Evolutionary conservation across 1,139 yeast species (phyloP), one percentile per base, ranked within the genome.

Genomic region (Suzukiozyma palmioleophila): DNA sequence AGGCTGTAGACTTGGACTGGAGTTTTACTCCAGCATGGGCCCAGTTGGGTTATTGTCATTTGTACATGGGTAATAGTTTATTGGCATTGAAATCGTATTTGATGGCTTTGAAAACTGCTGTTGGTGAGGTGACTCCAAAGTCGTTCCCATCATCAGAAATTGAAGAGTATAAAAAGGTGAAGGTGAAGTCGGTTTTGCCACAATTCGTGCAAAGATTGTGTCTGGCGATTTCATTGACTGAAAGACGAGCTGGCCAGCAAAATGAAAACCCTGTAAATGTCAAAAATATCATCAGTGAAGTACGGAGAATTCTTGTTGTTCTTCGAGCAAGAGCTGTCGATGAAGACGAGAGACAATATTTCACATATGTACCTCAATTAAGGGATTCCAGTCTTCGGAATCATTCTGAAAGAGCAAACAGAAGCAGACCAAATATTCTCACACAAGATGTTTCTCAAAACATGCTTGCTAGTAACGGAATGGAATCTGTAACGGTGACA

Each of bases 11-110:
- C 13, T 41, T 49, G 25, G 73, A 69, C 44, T 53, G 62, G 26
- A 53, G 64, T 8, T 67, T 63, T 44, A 60, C 69, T 1, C 66
- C 75, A 2, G 75, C 73, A 2, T 70, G 76, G 76, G 57, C 68
- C 21, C 76, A 70, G 50, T 56, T 70, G 42, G 75, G 72, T 3
- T 70, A 68, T 51, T 69, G 74, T 43, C 72, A 69, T 39, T 52
- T 70, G 33, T 69, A 67, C 48, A 62, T 69, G 67, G 75, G 75
- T 2, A 50, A 54, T 30, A 60, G 68, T 33, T 46, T 67, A 26
- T 39, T 59, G 8, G 66, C 72, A 1, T 51, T 70, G 32, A 51
- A 54, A 39, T 62, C 70, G 44, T 69, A 69, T 46, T 46, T 57
- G 21, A 51, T 55, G 27, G 67, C 74, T 1, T 50, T 70, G 26